Percentiles rank a stretch among this genome's conserved stretches.
Evolutionary conservation across 2,329 filamentous ascomycete species (phyloP).

Genomic region (Macrophomina pseudophaseolina): DNA sequence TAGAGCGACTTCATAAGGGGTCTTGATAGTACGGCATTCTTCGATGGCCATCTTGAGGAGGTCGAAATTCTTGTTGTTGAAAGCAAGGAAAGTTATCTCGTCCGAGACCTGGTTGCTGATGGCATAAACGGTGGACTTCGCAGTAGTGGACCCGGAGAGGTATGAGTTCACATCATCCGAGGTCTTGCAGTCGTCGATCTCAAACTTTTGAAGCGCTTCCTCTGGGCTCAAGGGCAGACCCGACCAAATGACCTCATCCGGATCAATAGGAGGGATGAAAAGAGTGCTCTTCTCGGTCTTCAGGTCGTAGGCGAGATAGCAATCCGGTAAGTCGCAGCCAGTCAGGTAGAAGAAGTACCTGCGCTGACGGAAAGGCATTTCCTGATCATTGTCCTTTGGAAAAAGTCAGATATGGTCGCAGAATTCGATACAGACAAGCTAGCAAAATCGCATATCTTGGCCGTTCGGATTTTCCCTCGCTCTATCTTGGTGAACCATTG

Average conservation of each 20-base stretch:
- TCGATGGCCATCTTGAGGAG: conserved; percentile 72
- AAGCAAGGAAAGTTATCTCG: conserved; percentile 72
- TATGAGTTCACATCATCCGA: conserved; percentile 76
- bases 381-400: conserved; percentile 75
- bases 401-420: not conserved
- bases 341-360: conserved; percentile 95
- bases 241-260: conserved; percentile 92
- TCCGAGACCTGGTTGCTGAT: conserved; percentile 80
- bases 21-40: conserved; percentile 79
- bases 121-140: conserved; percentile 67
- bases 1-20: conserved; percentile 81
- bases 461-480: too few relatives aligned
- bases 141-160: conserved; percentile 61
- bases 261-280: conserved; percentile 87
- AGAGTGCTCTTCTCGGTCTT: conserved; percentile 74
- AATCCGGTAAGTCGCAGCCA: conserved; percentile 81
- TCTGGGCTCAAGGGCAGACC: conserved; percentile 79
- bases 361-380: conserved; percentile 76
- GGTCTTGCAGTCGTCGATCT: conserved; percentile 71
- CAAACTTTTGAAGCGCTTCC: conserved; percentile 73
- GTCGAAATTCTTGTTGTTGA: conserved; percentile 66
- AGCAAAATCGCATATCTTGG: too few relatives aligned
- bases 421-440: not conserved
- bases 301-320: conserved; percentile 81
- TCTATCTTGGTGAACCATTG: too few relatives aligned